A percentile compares a stretch with the other conserved stretches of the same genome.
Conservation (phyloP, 192 early-diverging fungal species). For the Lobulomyces angularis region DNA sequence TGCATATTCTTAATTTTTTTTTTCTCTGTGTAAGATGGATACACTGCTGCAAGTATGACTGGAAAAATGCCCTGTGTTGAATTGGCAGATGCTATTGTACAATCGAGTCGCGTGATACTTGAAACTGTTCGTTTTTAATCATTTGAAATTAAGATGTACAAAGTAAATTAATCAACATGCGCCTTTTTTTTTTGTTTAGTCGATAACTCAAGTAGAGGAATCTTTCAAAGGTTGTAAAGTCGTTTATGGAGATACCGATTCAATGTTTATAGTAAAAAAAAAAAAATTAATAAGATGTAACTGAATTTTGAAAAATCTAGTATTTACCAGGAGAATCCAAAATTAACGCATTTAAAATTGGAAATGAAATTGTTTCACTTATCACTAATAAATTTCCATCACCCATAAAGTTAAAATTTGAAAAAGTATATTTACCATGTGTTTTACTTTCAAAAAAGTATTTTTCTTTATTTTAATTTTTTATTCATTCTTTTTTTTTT, state of each 20-base stretch:
- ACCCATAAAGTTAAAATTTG: slow-evolving; percentile 86
- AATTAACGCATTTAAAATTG: slow-evolving; percentile 66
- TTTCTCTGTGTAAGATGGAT: slow-evolving; percentile 41
- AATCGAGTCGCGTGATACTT: slow-evolving; percentile 69
- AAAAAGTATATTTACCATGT: slow-evolving; percentile 45
- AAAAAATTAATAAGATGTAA: too few species aligned
- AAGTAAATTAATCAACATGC: neutral
- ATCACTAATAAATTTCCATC: slow-evolving; percentile 62
- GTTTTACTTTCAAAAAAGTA: slow-evolving; percentile 8
- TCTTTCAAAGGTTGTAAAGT: too few species aligned
- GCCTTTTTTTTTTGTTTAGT: neutral
- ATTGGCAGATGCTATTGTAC: slow-evolving; percentile 84
- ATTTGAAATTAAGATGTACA: slow-evolving; percentile 2
- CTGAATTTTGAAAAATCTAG: too few species aligned
- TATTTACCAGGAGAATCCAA: slow-evolving; percentile 48
- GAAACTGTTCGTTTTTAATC: slow-evolving; percentile 32
- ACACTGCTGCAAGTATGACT: slow-evolving; percentile 68
- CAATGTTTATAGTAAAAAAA: slow-evolving; percentile 85
- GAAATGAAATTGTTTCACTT: slow-evolving; percentile 62
- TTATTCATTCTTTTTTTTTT: slow-evolving; percentile 82
- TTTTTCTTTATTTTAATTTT: slow-evolving; percentile 53
- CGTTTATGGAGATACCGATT: slow-evolving; percentile 92
- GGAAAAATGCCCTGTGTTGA: slow-evolving; percentile 84
- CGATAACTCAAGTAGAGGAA: too few species aligned
- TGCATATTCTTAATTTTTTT: neutral